Evolutionary conservation across 2,329 filamentous ascomycete genomes (phyloP).

Genomic region (Fusarium napiforme): DNA sequence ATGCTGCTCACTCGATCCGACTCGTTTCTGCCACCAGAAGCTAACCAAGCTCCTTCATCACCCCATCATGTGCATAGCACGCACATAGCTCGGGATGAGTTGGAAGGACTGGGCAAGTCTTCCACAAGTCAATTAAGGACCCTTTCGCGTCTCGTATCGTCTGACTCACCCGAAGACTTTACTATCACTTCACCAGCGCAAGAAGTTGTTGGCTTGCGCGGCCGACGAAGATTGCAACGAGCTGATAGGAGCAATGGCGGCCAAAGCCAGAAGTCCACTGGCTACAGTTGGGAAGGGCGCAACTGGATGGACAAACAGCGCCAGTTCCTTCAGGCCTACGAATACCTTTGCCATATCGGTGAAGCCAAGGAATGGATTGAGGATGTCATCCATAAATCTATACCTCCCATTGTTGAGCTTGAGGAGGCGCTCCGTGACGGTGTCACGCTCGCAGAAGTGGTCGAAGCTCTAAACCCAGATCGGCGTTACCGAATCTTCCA

Average conservation of each 20-base stretch:
- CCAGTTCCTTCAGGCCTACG: conserved; percentile 95
- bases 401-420: conserved; percentile 91
- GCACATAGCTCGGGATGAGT: conserved; percentile 73
- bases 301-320: conserved; percentile 99
- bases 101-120: conserved; percentile 85
- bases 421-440: conserved; percentile 94
- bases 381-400: conserved; percentile 82
- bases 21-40: conserved; percentile 56
- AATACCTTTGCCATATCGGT: conserved; percentile 98
- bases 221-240: conserved; percentile 84
- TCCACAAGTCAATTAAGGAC: conserved; percentile 90
- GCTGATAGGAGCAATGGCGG: conserved; percentile 64
- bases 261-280: conserved; percentile 59
- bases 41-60: conserved; percentile 47
- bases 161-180: conserved; percentile 81
- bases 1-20: conserved; percentile 71
- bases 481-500: conserved; percentile 85
- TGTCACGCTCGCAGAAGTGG: conserved; percentile 92
- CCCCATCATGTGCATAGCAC: conserved; percentile 48
- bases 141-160: conserved; percentile 83
- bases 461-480: conserved; percentile 86
- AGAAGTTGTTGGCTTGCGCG: conserved; percentile 88
- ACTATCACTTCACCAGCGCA: conserved; percentile 80
- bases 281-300: conserved; percentile 79
- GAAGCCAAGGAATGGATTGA: conserved; percentile 99